A percentile compares a stretch with the other conserved stretches of the same genome.
These are phyloP conservation scores for Canna indica DNA, from an alignment of 176 grass and related monocot species.

Conservation along the genomic window DNA sequence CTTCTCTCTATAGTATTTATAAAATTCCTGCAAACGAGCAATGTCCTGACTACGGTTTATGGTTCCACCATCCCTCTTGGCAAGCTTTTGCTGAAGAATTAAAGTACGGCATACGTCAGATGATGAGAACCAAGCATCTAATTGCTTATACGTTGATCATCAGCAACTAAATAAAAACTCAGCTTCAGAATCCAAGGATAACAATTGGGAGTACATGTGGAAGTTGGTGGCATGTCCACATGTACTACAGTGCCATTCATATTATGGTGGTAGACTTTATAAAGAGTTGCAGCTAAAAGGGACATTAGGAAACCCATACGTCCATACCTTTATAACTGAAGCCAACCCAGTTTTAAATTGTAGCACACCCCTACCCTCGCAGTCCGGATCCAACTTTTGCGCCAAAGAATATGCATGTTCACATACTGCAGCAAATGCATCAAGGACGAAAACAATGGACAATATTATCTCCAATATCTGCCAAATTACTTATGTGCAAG, in stretches of 20 bases:
- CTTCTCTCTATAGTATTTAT: conserved; percentile 81
- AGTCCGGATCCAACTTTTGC: conserved; percentile 79
- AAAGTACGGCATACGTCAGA: conserved; percentile 1
- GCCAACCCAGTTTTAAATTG: conserved; percentile 96
- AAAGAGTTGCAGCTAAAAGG: not conserved
- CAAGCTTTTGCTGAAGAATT: conserved; percentile 74
- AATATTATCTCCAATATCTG: not conserved
- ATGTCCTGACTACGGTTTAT: conserved; percentile 83
- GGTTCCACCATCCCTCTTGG: conserved; percentile 48
- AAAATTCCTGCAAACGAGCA: conserved; percentile 82
- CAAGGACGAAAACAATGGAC: conserved; percentile 1
- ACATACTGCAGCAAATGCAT: conserved; percentile 45
- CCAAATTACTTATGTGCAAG: not conserved
- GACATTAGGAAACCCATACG: not conserved
- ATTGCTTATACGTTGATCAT: not conserved
- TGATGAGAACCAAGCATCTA: not conserved
- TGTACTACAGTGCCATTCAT: not conserved
- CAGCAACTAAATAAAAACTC: not conserved
- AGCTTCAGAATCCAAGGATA: not conserved
- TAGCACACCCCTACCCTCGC: conserved; percentile 81
- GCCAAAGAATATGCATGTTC: conserved; percentile 76
- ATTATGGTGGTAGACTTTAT: not conserved
- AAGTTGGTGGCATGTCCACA: not conserved
- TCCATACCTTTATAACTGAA: conserved; percentile 84
- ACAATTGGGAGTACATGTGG: not conserved